Evolutionary conservation across 805 yeast genomes (phyloP), one percentile per base, ranked within the genome.

Genomic region (Tanozyma kutaoensis): DNA sequence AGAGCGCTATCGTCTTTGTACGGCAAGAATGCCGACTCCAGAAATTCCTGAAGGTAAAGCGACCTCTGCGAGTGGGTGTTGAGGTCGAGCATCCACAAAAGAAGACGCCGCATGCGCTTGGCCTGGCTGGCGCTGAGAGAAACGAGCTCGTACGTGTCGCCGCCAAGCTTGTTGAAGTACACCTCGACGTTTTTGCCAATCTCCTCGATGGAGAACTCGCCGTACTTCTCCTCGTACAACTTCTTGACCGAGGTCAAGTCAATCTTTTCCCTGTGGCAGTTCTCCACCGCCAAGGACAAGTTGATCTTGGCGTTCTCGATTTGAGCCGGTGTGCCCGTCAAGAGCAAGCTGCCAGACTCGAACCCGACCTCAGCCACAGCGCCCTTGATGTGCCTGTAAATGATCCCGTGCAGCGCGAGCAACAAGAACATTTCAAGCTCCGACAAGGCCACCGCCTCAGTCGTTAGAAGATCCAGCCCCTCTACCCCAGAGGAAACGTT

Each of bases 301-400:
- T 55, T 48, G 18, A 67, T 55, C 29, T 52, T 48, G 13, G 69
- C 66, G 49, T 62, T 66, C 15, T 51, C 47, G 20, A 58, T 47
- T 20, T 66, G 68, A 13, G 43, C 35, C 5, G 43, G 48, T 0
- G 68, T 55, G 6, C 69, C 65, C n/a, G 45, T 33, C 11, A 67
- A 46, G 8, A 47, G 34, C 12, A 67, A 46, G 14, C 35, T 29
- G n/a, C 33, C 24, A 1, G 58, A 40, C 22, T 48, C 50, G 20
- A 65, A 50, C 4, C 46, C 35, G 20, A 66, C 45, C 25, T 46
- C 39, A 3, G 60, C 56, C 2, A 70, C 72, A 1, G 55, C 47
- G 26, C 58, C 41, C 13, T 59, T 47, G 40, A 67, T 45, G 27
- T 54, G 50, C 23, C 60, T 50, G 6, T 64, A 42, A 11, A 62